A percentile compares a stretch with the other conserved stretches of the same genome.
Evolutionary conservation across 2,329 filamentous ascomycete genomes (phyloP).

Genomic region (Xylaria sp.): DNA sequence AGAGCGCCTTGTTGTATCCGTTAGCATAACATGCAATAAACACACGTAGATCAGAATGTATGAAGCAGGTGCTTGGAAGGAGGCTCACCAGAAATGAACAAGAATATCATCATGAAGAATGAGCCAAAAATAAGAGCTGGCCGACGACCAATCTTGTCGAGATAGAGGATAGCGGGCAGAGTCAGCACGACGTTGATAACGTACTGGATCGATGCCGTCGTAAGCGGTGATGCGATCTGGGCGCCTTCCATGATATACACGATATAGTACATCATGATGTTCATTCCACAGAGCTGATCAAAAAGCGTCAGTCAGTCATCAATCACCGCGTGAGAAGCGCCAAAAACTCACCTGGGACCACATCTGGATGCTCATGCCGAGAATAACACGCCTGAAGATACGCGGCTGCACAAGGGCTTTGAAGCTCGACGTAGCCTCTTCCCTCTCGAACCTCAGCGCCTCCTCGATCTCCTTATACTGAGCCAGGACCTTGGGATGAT

Average conservation of each 20-base stretch:
- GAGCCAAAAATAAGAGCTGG: constrained; percentile 66
- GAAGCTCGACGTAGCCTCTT: constrained; percentile 62
- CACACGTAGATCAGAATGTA: background rate
- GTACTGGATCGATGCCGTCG: constrained; percentile 72
- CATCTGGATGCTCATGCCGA: constrained; percentile 69
- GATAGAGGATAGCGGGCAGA: constrained; percentile 68
- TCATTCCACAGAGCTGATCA: constrained; percentile 59
- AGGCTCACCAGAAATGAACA: constrained; percentile 67
- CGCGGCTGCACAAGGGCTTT: constrained; percentile 60
- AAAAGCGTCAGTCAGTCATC: constrained; percentile 22
- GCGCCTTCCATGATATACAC: constrained; percentile 70
- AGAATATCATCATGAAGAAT: constrained; percentile 68
- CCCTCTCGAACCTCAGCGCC: constrained; percentile 64
- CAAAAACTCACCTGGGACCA: constrained; percentile 61
- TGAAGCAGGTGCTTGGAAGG: background rate
- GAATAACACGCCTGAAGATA: constrained; percentile 65
- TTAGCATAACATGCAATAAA: background rate
- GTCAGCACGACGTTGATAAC: constrained; percentile 72
- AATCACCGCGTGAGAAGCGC: background rate
- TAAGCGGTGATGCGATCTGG: constrained; percentile 65
- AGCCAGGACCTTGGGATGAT: constrained; percentile 69
- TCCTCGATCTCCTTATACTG: constrained; percentile 71
- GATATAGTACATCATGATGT: constrained; percentile 70
- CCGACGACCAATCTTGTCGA: constrained; percentile 69
- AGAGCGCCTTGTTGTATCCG: constrained; percentile 57